A percentile compares a stretch with the other conserved stretches of the same genome.
Conservation (phyloP, 202 grass and related monocot species). For the Carex sylvatica region DNA sequence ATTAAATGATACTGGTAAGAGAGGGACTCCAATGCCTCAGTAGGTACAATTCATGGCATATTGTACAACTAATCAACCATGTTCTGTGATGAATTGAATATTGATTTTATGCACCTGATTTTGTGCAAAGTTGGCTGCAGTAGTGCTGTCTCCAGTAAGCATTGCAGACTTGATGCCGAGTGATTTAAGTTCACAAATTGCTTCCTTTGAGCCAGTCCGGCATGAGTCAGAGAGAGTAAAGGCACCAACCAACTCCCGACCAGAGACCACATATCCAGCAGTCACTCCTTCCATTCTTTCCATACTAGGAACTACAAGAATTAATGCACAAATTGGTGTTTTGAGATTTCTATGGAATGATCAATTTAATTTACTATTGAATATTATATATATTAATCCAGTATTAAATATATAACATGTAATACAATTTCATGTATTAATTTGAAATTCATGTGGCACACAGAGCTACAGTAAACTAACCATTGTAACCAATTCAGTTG, state of each 20-base stretch:
- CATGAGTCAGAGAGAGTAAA: conserved; percentile 71
- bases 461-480: not conserved
- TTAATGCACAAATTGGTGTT: not conserved
- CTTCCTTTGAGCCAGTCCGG: conserved; percentile 45
- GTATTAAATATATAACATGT: too few relatives aligned
- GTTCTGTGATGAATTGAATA: not conserved
- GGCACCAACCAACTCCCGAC: conserved; percentile 27
- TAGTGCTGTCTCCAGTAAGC: conserved; percentile 78
- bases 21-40: not conserved
- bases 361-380: too few relatives aligned
- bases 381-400: too few relatives aligned
- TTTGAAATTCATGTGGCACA: too few relatives aligned
- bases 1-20: not conserved
- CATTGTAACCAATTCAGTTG: not conserved
- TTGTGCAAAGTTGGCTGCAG: conserved; percentile 53
- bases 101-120: conserved; percentile 34
- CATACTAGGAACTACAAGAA: conserved; percentile 22
- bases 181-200: conserved; percentile 47
- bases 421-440: too few relatives aligned
- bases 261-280: conserved; percentile 54
- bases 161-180: conserved; percentile 60
- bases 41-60: not conserved
- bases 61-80: not conserved
- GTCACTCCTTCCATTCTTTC: conserved; percentile 37
- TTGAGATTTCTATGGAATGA: not conserved